Conservation (phyloP, 768 basidiomycete species). For the Chalciporus pseudorubinellus region DNA sequence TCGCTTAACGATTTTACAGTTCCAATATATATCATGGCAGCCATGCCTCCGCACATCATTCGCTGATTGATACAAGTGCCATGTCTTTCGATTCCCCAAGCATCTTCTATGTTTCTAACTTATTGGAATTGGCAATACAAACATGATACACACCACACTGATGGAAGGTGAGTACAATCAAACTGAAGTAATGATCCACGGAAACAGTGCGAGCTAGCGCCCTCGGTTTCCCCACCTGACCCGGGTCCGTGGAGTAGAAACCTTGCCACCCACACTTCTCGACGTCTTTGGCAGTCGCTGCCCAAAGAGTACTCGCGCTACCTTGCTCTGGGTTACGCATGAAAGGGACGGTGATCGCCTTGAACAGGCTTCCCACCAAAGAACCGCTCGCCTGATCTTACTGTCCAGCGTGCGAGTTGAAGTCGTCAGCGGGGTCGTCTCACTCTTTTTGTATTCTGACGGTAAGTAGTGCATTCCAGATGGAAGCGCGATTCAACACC, state of each 20-base stretch:
- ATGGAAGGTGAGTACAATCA: slow-evolving; percentile 1
- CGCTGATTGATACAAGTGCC: not conserved
- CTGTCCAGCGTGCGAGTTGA: not conserved
- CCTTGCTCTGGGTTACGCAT: slow-evolving; percentile 29
- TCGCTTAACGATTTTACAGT: not conserved
- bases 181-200: slow-evolving; percentile 15
- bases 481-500: too few species aligned
- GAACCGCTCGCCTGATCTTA: not conserved
- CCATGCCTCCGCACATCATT: not conserved
- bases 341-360: slow-evolving; percentile 24
- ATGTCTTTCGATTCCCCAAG: slow-evolving; percentile 1
- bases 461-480: too few species aligned
- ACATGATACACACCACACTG: not conserved
- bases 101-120: not conserved
- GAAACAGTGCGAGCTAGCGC: slow-evolving; percentile 21
- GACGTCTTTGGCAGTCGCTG: slow-evolving; percentile 29
- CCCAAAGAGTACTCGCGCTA: slow-evolving; percentile 29
- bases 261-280: slow-evolving; percentile 25
- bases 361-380: slow-evolving; percentile 5
- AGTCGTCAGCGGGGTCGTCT: too few species aligned
- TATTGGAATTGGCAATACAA: not conserved
- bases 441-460: too few species aligned
- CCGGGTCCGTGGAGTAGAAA: slow-evolving; percentile 20
- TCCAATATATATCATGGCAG: not conserved
- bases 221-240: slow-evolving; percentile 18